Percentiles rank a stretch among this genome's conserved stretches.
Conservation (phyloP, 2,329 filamentous ascomycete species). For the Aspergillus puulaauensis region DNA sequence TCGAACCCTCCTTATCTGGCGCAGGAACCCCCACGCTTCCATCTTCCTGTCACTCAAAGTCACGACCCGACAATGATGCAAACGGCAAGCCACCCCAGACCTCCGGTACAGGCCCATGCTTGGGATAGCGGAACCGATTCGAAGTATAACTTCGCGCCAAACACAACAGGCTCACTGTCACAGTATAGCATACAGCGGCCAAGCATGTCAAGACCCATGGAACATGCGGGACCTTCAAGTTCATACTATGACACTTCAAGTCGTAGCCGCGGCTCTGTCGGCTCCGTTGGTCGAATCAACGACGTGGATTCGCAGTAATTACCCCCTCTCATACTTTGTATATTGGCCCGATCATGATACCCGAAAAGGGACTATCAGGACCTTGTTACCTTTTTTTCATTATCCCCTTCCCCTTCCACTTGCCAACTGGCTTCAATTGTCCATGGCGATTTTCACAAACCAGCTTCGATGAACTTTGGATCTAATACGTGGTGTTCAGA, state of each 20-base stretch:
- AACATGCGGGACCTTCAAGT: conserved; percentile 17
- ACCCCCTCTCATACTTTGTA: conserved; percentile 11
- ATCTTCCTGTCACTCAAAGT: conserved; percentile 17
- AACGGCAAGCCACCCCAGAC: conserved; percentile 13
- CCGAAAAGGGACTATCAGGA: neutral
- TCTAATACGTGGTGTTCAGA: conserved; percentile 23
- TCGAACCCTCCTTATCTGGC: conserved; percentile 18
- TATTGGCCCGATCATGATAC: neutral
- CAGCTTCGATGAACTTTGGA: neutral
- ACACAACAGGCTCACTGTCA: conserved; percentile 17
- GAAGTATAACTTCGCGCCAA: conserved; percentile 23
- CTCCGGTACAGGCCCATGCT: conserved; percentile 17
- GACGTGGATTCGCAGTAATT: conserved; percentile 36
- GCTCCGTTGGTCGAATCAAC: conserved; percentile 24
- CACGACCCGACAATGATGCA: conserved; percentile 19
- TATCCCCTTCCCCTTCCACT: neutral
- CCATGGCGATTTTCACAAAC: neutral
- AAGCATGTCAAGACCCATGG: conserved; percentile 13
- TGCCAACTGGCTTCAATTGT: neutral
- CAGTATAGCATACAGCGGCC: conserved; percentile 21
- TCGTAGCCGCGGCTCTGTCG: conserved; percentile 24
- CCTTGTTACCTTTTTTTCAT: neutral
- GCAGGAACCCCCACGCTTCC: conserved; percentile 27
- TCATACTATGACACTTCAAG: conserved; percentile 23
- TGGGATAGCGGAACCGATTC: conserved; percentile 20